Base-by-base conservation (phyloP, 345 rosid species). In the Acer yangbiense region DNA sequence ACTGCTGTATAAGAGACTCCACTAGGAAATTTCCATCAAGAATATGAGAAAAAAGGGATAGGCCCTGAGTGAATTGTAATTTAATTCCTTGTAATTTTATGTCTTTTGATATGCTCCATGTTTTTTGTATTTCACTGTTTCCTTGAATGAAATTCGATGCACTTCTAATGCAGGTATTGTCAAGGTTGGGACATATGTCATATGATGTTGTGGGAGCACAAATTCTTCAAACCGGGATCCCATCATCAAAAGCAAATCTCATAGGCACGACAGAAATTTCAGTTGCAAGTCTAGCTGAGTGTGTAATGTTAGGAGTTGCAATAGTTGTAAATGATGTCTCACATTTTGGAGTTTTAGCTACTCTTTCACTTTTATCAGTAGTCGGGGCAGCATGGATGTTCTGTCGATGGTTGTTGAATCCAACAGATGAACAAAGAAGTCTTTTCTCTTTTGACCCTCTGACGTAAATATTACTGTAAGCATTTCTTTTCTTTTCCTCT, bases 191-290 rank as follows among this genome's bases (percentile, higher is more conserved):
- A 44, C 94, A 96, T 81, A 92, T 94, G 98, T 91, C 97, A 18
- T 92, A 92, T 29, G 97, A 92, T 66, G 83, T 95, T 46, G 90
- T 93, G 10, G 94, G 98, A 58, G 93, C 94, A 18, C 99, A 95
- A 88, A 95, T 95, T 78, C 98, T 95, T 76, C 99, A 96, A 84
- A 92, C 98, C 0, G 99, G 98, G 48, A 92, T 88, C 68, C 98
- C 99, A 21, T 89, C 94, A 10, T 89, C 95, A 25, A 95, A 95
- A 83, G 99, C 96, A 46, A 95, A 95, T 77, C 97, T 95, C 63
- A 95, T 93, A 2, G 99, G 94, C 50, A 88, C 90, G 8, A 95
- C 97, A 16, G 98, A 95, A 85, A 84, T 93, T 69, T 90, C 99
- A 57, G 89, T 93, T 14, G 99, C 98, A 0, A 95, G 99, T 77